These are phyloP conservation scores for Paecilomyces sp. DNA, from an alignment of 2,329 filamentous ascomycete species.

Conservation along the genomic window DNA sequence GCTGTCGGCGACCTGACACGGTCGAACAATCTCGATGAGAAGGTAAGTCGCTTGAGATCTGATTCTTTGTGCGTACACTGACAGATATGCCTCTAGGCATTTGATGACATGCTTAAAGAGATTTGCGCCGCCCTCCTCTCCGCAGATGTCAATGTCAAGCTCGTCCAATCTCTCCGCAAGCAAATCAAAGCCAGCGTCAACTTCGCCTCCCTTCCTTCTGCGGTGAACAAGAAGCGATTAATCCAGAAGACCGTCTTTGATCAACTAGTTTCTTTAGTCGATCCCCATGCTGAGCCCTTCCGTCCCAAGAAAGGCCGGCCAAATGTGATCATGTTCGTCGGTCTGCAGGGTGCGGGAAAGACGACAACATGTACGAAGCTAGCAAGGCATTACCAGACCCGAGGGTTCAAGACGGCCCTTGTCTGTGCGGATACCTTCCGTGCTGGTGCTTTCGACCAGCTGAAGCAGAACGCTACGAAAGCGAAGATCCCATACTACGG, in stretches of 20 bases:
- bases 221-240: constrained; percentile 95
- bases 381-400: constrained; percentile 85
- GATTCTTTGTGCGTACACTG: constrained; percentile 1
- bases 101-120: constrained; percentile 97
- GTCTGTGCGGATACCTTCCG: constrained; percentile 98
- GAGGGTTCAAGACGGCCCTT: constrained; percentile 86
- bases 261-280: constrained; percentile 89
- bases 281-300: constrained; percentile 91
- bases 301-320: constrained; percentile 93
- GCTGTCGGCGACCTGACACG: constrained; percentile 90
- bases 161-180: constrained; percentile 84
- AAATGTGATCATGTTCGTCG: constrained; percentile 99
- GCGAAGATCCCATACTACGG: constrained; percentile 99
- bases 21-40: constrained; percentile 90
- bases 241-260: constrained; percentile 98
- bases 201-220: constrained; percentile 84
- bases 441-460: constrained; percentile 93
- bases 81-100: constrained; percentile 53
- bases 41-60: constrained; percentile 48
- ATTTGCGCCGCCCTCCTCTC: constrained; percentile 93
- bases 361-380: constrained; percentile 98
- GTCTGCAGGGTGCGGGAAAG: constrained; percentile 94
- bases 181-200: constrained; percentile 88
- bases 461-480: constrained; percentile 98
- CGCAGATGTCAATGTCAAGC: constrained; percentile 93